Evolutionary conservation across 208 protist species (phyloP), one percentile per base, ranked within the genome.

Genomic region (Leptomonas pyrrhocoris): DNA sequence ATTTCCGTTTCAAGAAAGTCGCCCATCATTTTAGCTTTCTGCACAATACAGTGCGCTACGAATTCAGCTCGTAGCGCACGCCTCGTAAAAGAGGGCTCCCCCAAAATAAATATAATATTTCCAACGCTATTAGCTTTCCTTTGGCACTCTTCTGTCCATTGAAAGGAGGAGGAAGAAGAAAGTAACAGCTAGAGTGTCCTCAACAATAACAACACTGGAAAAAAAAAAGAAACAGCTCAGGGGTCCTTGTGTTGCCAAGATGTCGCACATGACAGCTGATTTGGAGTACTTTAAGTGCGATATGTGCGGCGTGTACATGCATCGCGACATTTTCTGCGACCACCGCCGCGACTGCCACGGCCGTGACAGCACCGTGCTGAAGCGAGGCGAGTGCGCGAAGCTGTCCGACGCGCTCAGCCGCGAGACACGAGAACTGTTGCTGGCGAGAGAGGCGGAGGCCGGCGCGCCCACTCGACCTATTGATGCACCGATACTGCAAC

Each of bases 241-340:
- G n/a, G n/a, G n/a, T n/a, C n/a, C 34, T 38, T 38, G 7, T 38
- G 34, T 9, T 12, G 34, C 9, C 7, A 60, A 25, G n/a, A 90
- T 88, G 85, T 81, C 85, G 0, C 66, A 80, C 40, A 73, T 86
- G 40, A 90, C 84, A 12, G 84, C 84, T 6, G 84, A 90, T 72
- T 59, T 89, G 28, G 84, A 93, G 80, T 93, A 83, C 57, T 93
- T 93, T 67, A 88, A 90, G 74, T 93, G 87, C 43, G 87, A 93
- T 40, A 65, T 93, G 80, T 93, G 87, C 42, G 80, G 80, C 0
- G 72, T 86, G 59, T 93, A 89, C 68, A 50, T 91, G 31, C 84
- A 93, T 71, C 79, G 80, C 45, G 85, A 93, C 46, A 89, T 93
- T 55, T 93, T 89, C 60, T 93, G 88, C 60, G 66, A 86, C 66